These are phyloP conservation scores for Dillenia suffruticosa DNA, from an alignment of 164 flowering plant species.

Conservation along the genomic window DNA sequence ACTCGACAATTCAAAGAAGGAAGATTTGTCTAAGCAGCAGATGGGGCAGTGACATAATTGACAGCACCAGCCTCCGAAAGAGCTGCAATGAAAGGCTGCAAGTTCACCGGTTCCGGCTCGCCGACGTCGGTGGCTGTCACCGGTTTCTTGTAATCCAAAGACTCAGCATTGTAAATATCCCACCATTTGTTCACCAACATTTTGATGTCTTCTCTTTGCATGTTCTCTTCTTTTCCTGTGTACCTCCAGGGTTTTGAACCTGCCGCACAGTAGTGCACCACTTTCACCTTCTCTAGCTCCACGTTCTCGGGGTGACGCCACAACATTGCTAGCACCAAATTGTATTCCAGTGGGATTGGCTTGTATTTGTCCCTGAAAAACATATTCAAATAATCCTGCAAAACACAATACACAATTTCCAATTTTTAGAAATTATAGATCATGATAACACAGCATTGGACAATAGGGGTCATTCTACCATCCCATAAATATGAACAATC, in stretches of 20 bases:
- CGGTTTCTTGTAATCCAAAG: conserved; percentile 33
- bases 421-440: too few relatives aligned
- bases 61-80: conserved; percentile 27
- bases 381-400: conserved; percentile 47
- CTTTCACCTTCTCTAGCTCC: conserved; percentile 35
- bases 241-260: conserved; percentile 71
- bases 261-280: conserved; percentile 42
- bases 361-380: conserved; percentile 36
- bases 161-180: conserved; percentile 45
- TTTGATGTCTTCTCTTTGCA: conserved; percentile 60
- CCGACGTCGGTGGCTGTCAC: conserved; percentile 3
- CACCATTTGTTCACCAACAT: conserved; percentile 59
- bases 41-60: conserved; percentile 38
- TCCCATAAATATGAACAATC: too few relatives aligned
- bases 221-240: conserved; percentile 53
- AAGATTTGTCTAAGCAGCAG: conserved; percentile 33
- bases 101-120: conserved; percentile 11
- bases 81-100: conserved; percentile 29
- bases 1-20: too few relatives aligned
- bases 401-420: background rate
- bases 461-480: too few relatives aligned
- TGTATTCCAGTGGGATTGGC: conserved; percentile 39
- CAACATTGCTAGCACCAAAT: conserved; percentile 48
- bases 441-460: too few relatives aligned
- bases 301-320: conserved; percentile 40